phyloP scores from a whole-genome alignment of 2,329 filamentous ascomycete genomes.

The Verticillium zaregamsianum region DNA sequence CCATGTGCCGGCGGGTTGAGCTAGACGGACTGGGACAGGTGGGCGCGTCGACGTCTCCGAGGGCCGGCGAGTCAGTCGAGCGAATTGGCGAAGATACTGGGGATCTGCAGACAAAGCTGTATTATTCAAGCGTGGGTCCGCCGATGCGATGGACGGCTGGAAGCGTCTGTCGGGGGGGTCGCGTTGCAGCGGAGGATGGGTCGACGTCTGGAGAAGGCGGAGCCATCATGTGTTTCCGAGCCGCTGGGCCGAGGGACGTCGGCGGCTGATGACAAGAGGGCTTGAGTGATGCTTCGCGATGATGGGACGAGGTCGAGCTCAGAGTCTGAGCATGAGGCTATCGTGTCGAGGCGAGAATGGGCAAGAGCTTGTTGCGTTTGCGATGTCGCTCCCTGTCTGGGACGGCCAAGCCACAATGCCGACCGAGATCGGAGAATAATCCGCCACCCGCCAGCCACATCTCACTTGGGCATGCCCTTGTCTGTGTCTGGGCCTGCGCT shows the following conservation, averaged over 20 bases:
- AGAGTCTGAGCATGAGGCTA: too few species aligned
- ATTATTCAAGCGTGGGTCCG: slow-evolving; percentile 3
- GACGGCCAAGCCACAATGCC: neutral
- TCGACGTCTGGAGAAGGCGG: neutral
- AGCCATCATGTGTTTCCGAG: neutral
- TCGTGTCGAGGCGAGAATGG: too few species aligned
- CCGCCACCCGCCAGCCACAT: neutral
- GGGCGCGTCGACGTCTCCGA: neutral
- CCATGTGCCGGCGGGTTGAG: neutral
- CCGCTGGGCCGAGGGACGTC: neutral
- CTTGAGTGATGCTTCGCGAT: neutral
- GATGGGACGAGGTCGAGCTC: neutral
- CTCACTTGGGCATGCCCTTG: too few species aligned
- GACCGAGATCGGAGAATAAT: neutral
- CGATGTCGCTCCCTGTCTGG: neutral
- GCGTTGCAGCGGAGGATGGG: neutral
- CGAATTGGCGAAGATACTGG: neutral
- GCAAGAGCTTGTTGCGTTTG: neutral
- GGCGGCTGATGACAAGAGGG: neutral
- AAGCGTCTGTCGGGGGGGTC: neutral
- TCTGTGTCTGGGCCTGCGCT: too few species aligned
- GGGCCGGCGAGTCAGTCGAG: neutral
- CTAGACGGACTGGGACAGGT: neutral
- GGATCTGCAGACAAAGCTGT: neutral
- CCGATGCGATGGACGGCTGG: neutral